Base-by-base conservation (phyloP, 2,329 filamentous ascomycete species). In the Paramyrothecium roridum region DNA sequence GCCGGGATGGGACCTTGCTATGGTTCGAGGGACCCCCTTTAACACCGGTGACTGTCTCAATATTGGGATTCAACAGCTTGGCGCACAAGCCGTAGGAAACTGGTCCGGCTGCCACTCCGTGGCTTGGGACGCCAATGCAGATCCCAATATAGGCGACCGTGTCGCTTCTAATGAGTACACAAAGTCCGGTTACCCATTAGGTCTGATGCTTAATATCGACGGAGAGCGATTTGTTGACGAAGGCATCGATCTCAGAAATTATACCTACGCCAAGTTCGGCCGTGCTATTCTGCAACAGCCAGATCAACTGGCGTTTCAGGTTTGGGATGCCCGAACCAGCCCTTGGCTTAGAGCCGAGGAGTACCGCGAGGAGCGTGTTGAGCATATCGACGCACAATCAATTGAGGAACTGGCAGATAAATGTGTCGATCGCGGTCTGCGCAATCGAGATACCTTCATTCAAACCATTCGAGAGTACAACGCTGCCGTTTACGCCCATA, bases 181-280 rank as follows among this genome's bases (percentile, higher is more conserved):
- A 8, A 89, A 89, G 63, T 86, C 82, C 1, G 86, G 86, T 1
- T 89, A 89, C 60, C 85, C 86, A 0, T 72, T 89, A 0, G 86
- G 86, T 0, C 60, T 89, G 13, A 88, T 87, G 80, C 55, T 89
- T 17, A 89, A 89, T 61, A 66, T 68, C 0, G 63, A 79, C 1
- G 86, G 86, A 0, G 63, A 78, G 46, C 74, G 86, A 1, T 89
- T 89, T 62, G 84, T 89, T 0, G 85, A 89, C 60, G 86, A 89
- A 63, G 86, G 86, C 0, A 61, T 82, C 10, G 86, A 89, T 60
- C 66, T 88, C 59, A 74, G 85, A 3, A 89, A 89, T 63, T 88
- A 83, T 63, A 89, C 86, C 0, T 89, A 89, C 61, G 86, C 86
- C 23, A 81, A 81, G 60, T 87, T 88, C 61, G 86, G 86, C 1